Evolutionary conservation across 2,329 filamentous ascomycete species (phyloP), one percentile per base, ranked within the genome.

Genomic region (Aspergillus floridensis): DNA sequence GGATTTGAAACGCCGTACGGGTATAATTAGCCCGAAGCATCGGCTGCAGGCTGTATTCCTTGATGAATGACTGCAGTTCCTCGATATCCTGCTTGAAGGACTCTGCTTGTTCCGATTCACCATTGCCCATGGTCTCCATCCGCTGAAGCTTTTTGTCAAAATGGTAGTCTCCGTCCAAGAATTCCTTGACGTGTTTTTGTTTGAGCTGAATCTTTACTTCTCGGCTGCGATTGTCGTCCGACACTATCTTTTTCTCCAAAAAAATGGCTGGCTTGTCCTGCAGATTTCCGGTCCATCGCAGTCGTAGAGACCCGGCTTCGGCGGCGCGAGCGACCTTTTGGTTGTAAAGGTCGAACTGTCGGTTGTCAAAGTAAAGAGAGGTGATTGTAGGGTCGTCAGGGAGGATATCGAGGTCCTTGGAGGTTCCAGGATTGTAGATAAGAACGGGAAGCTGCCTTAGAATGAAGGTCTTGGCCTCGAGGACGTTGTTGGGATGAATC

Each of bases 401-500:
- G 61, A 84, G 86, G 49, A 87, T 86, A 69, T 96, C 92, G 48
- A 90, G 84, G 66, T 95, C 85, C 77, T 93, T 96, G 32, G 91
- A 87, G 1, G 89, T 70, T 67, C 93, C 89, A 49, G 95, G 88
- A 73, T 95, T 97, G 78, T 97, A 99, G 22, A 99, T 88, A 16
- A 99, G 87, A 31, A 96, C 87, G 1, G 95, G 95, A 22, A 99
- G 84, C 59, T 91, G 91, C 63, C 95, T 91, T 32, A 98, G 85
- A 62, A 99, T 96, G 70, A 92, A 88, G 5, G 95, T 98, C 83
- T 98, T 97, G 74, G 98, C 92, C 79, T 99, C 95, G 66, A 98
- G 86, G 29, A 98, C 82, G 77, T 99, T 98, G 70, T 99, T 95
- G 32, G 87, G 85, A 74, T 99, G 95, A 5, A 99, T 89, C 95